These are phyloP conservation scores for Hypomyces rosellus DNA, from an alignment of 2,329 filamentous ascomycete species.

Conservation along the genomic window DNA sequence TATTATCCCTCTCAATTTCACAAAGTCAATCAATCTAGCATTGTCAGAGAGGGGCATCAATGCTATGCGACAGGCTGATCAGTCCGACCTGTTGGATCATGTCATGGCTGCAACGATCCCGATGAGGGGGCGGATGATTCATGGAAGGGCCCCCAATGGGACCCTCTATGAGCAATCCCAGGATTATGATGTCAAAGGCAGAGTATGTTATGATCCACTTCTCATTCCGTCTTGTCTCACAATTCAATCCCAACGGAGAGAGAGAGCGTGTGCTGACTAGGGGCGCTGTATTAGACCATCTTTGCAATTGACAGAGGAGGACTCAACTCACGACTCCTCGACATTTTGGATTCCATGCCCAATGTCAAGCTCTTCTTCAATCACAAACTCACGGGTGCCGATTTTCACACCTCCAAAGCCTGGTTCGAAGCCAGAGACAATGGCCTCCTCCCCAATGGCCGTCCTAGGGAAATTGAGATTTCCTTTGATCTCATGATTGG, in stretches of 20 bases:
- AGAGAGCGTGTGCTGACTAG: constrained; percentile 8
- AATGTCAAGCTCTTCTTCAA: constrained; percentile 93
- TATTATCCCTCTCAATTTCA: constrained; percentile 86
- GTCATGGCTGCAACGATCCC: constrained; percentile 77
- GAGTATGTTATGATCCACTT: constrained; percentile 46
- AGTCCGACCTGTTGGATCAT: constrained; percentile 61
- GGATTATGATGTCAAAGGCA: constrained; percentile 81
- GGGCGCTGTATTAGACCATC: constrained; percentile 54
- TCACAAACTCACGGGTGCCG: constrained; percentile 85
- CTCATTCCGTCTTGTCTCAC: background rate
- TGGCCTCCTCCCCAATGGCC: constrained; percentile 30
- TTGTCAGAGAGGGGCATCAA: constrained; percentile 91
- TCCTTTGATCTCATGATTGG: constrained; percentile 91
- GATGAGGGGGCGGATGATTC: constrained; percentile 96
- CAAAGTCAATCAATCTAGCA: constrained; percentile 96
- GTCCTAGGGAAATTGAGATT: constrained; percentile 69
- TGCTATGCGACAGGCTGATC: constrained; percentile 67
- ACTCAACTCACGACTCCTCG: constrained; percentile 76
- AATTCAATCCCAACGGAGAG: background rate
- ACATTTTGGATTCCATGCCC: constrained; percentile 73
- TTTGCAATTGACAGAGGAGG: constrained; percentile 78
- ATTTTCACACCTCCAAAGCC: constrained; percentile 71
- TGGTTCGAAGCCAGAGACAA: constrained; percentile 68
- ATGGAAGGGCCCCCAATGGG: constrained; percentile 60
- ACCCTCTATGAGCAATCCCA: constrained; percentile 75